Conservation (phyloP, 2,329 filamentous ascomycete genomes). For the Malbranchea cinnamomea region DNA sequence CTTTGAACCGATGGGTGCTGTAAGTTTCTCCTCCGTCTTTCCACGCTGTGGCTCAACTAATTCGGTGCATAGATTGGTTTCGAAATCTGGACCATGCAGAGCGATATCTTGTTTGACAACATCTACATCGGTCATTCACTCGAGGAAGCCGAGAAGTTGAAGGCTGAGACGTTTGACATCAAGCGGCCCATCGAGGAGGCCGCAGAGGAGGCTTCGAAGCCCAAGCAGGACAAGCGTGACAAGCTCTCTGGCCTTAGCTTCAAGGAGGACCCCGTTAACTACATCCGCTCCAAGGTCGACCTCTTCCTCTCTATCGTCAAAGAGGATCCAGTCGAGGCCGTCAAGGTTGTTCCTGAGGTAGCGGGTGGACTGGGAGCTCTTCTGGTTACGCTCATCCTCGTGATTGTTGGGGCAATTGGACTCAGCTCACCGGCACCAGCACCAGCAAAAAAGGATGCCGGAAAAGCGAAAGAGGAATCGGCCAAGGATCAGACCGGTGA, state of each 20-base stretch:
- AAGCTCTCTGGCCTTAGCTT: constrained; percentile 61
- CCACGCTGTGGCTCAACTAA: constrained; percentile 10
- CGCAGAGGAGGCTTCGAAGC: constrained; percentile 63
- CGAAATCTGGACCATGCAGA: constrained; percentile 99
- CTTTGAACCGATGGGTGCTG: constrained; percentile 95
- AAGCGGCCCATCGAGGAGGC: constrained; percentile 76
- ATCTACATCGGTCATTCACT: constrained; percentile 98
- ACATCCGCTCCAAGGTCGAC: constrained; percentile 82
- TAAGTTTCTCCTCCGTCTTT: constrained; percentile 37
- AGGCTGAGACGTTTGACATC: constrained; percentile 74
- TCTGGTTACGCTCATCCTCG: constrained; percentile 51
- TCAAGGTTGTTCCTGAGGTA: constrained; percentile 84
- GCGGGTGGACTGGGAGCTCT: constrained; percentile 64
- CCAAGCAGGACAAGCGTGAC: constrained; percentile 54
- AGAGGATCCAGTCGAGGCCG: constrained; percentile 66
- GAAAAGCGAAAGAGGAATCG: constrained; percentile 54
- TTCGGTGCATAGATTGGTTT: constrained; percentile 60
- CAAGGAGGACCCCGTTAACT: constrained; percentile 75
- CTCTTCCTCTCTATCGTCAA: constrained; percentile 77
- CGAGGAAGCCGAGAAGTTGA: constrained; percentile 79
- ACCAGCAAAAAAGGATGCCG: constrained; percentile 56
- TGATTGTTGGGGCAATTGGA: constrained; percentile 53
- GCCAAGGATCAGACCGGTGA: constrained; percentile 52
- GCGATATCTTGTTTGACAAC: constrained; percentile 97
- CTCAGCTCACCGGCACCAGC: constrained; percentile 47